These are phyloP conservation scores for Beta lomatogona DNA, from an alignment of 179 eudicot species.

Conservation along the genomic window DNA sequence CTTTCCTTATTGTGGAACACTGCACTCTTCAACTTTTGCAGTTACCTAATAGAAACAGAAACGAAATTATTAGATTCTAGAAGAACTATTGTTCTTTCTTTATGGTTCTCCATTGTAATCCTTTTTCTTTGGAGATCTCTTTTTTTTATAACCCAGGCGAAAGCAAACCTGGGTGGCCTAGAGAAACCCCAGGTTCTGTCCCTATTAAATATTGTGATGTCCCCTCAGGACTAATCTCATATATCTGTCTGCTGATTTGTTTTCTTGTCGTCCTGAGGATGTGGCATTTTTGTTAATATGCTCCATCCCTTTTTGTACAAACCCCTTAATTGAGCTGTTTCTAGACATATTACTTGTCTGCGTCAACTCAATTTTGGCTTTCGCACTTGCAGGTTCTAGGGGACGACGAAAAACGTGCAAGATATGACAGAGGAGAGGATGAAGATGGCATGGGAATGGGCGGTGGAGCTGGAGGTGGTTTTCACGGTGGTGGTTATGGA, in stretches of 20 bases:
- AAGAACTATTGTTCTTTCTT: too few relatives aligned
- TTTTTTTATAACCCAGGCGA: too few relatives aligned
- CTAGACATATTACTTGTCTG: neutral
- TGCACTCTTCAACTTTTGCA: too few relatives aligned
- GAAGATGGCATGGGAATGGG: conserved; percentile 82
- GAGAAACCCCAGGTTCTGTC: too few relatives aligned
- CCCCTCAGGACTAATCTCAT: neutral
- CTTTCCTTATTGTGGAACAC: too few relatives aligned
- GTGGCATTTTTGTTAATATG: neutral
- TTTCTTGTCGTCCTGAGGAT: too few relatives aligned
- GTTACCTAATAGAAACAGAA: too few relatives aligned
- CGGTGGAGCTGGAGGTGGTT: conserved; percentile 68
- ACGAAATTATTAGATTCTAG: too few relatives aligned
- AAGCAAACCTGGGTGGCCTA: too few relatives aligned
- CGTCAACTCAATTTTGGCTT: neutral
- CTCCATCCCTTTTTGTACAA: neutral
- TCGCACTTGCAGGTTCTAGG: conserved; percentile 59
- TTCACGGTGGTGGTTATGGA: conserved; percentile 68
- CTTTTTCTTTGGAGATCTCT: too few relatives aligned
- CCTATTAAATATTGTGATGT: too few relatives aligned
- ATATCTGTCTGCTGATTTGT: neutral
- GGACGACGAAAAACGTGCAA: conserved; percentile 86
- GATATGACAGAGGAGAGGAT: conserved; percentile 90
- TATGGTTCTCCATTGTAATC: too few relatives aligned
- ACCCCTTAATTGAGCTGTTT: neutral